Base-by-base conservation (phyloP, 2,329 filamentous ascomycete genomes). In the Seiridium unicorne region DNA sequence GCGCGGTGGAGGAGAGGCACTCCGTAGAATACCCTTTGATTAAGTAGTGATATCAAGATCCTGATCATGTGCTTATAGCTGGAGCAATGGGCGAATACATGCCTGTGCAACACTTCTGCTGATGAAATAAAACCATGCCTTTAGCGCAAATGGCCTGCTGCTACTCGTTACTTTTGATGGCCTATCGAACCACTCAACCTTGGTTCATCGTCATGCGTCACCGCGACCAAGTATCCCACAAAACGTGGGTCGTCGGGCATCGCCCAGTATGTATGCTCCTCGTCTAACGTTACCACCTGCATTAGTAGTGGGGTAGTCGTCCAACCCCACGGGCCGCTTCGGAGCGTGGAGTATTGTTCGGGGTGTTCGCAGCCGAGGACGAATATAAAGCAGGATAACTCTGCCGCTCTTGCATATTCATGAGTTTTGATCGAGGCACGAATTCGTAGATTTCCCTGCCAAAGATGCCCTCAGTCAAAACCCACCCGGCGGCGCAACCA, bases 11-110 rank as follows among this genome's bases (percentile, higher is more conserved):
- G 82, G 75, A 5, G 81, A 86, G 61, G 77, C 79, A 13, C 73
- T 96, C 66, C 84, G 92, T 64, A 84, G 91, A 66, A 88, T 96
- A 68, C 92, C 92, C 0, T 96, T 96, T 74, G 93, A 91, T 74
- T 99, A 74, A 56, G 11, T 40, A 26, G 18, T 26, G 18, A 26
- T 26, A 26, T 26, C 18, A 26, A 26, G 1, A 26, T 26, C 18
- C 18, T 26, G 18, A 26, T 26, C 18, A 26, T 26, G 18, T 26
- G 18, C 18, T 26, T 26, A 26, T 26, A 26, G 18, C 18, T 26
- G 18, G 18, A 26, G 18, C 18, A 26, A 26, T 26, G 18, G 18
- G 18, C 18, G 18, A 26, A 26, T 26, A 26, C 2, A 26, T 26
- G 18, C 18, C 18, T 26, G 18, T 26, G 18, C 18, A 26, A 26